Base-by-base conservation (phyloP, 129 eudicot genomes). In the Artemisia tridentata region DNA sequence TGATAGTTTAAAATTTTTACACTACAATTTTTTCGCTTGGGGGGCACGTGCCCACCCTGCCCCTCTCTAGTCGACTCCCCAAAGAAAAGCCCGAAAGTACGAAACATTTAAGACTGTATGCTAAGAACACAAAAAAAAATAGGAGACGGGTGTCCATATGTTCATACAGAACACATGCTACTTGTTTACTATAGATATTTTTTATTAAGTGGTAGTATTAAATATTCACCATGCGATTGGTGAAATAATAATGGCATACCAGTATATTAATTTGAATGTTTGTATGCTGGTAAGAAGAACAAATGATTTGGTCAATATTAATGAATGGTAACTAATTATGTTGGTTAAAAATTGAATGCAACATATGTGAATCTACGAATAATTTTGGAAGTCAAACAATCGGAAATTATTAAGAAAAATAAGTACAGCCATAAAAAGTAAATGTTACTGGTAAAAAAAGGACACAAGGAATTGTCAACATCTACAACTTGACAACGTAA, bases 331-430 rank as follows among this genome's bases (percentile, higher is more conserved):
- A 77, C 58, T 77, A 70, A 70, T 43, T 63, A 27, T 54, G 59
- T 49, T 77, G n/a, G 81, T 70, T 70, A 77, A 63, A 62, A 52
- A 63, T 52, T 71, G 67, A 77, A 77, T 77, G 72, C 80, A 20
- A 4, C 31, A 27, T 27, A 47, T 46, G 17, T 23, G 76, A 52
- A 52, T 70, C 65, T 63, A 38, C 76, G 63, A 52, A 62, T 52
- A 66, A 70, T 69, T 77, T 71, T 43, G 43, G 72, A 63, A 51
- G 76, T 51, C 47, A 49, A 61, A 59, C 13, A 18, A 20, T 53
- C 2, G 51, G 72, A 54, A 75, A 66, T 74, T 65, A 20, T 52
- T 38, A 7, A 73, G 18, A 20, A 67, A 20, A 46, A 55, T 60
- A 51, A 49, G 63, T 27, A 49, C 70, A 68, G n/a, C 74, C 12